phyloP scores from a whole-genome alignment of 352 stramenopile genomes.

The Phytopythium oedochilum region DNA sequence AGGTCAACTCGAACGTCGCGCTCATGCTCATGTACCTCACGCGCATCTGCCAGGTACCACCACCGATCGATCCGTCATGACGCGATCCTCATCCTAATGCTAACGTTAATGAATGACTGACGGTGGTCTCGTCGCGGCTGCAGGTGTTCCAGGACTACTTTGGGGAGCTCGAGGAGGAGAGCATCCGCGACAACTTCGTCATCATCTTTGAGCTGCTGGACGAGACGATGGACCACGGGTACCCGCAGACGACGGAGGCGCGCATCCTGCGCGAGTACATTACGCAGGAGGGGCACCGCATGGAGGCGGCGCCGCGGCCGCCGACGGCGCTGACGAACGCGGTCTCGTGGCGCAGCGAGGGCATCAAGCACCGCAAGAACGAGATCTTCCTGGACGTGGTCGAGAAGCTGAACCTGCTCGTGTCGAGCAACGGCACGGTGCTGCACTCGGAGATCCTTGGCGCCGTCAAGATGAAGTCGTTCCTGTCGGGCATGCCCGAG shows the following conservation, averaged over 20 bases:
- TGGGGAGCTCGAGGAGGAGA: slow-evolving; percentile 98
- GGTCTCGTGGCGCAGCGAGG: slow-evolving; percentile 98
- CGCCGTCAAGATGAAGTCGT: slow-evolving; percentile 98
- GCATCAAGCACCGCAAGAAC: slow-evolving; percentile 99
- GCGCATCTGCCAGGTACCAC: slow-evolving; percentile 74
- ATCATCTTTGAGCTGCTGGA: slow-evolving; percentile 99
- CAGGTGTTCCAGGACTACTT: slow-evolving; percentile 99
- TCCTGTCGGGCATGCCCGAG: slow-evolving; percentile 98
- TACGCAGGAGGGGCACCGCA: slow-evolving; percentile 95
- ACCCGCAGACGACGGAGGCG: slow-evolving; percentile 93
- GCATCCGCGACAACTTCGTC: slow-evolving; percentile 99
- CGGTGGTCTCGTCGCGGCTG: neutral
- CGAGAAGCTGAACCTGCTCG: slow-evolving; percentile 96
- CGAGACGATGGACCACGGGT: slow-evolving; percentile 99
- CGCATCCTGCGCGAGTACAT: slow-evolving; percentile 95
- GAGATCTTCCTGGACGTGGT: slow-evolving; percentile 99
- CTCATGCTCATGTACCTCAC: slow-evolving; percentile 95
- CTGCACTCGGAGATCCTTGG: slow-evolving; percentile 98
- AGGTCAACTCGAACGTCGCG: slow-evolving; percentile 98
- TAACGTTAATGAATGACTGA: no score
- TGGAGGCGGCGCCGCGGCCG: slow-evolving; percentile 90
- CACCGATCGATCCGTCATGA: no score
- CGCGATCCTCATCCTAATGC: no score
- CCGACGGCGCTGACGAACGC: slow-evolving; percentile 97
- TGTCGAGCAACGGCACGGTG: slow-evolving; percentile 97